Evolutionary conservation across 169 alveolate genomes (phyloP).

Genomic region (Pseudocohnilembus persalinus): DNA sequence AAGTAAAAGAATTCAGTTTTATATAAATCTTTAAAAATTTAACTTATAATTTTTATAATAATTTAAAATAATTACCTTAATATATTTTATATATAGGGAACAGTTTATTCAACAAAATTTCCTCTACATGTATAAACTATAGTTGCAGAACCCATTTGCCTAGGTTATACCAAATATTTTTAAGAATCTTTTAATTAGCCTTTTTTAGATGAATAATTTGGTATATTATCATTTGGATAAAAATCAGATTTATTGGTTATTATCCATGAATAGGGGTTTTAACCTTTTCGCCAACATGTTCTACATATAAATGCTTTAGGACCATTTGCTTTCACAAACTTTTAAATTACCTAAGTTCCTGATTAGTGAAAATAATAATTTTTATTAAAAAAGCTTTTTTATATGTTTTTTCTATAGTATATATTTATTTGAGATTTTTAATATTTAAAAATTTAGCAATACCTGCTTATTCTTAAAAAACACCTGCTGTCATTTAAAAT

Average conservation of each 20-base stretch:
- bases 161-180: slow-evolving; percentile 66
- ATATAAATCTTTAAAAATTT: too few relatives aligned
- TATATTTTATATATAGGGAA: slow-evolving; percentile 28
- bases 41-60: too few relatives aligned
- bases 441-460: background rate
- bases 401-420: too few relatives aligned
- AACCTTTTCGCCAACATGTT: slow-evolving; percentile 73
- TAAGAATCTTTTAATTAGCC: slow-evolving; percentile 1
- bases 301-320: slow-evolving; percentile 80
- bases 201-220: slow-evolving; percentile 44
- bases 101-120: slow-evolving; percentile 70
- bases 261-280: slow-evolving; percentile 67
- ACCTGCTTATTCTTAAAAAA: slow-evolving; percentile 18
- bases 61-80: background rate
- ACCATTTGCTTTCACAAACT: slow-evolving; percentile 78
- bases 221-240: slow-evolving; percentile 52
- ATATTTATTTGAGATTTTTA: too few relatives aligned
- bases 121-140: slow-evolving; percentile 79
- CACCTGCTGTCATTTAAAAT: slow-evolving; percentile 25
- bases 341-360: slow-evolving; percentile 64
- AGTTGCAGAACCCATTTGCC: slow-evolving; percentile 58
- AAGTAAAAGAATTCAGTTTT: background rate
- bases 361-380: background rate
- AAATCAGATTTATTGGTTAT: slow-evolving; percentile 75
- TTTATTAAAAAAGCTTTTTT: too few relatives aligned